These are phyloP conservation scores for Sonneratia alba DNA, from an alignment of 345 rosid genomes.

Conservation along the genomic window DNA sequence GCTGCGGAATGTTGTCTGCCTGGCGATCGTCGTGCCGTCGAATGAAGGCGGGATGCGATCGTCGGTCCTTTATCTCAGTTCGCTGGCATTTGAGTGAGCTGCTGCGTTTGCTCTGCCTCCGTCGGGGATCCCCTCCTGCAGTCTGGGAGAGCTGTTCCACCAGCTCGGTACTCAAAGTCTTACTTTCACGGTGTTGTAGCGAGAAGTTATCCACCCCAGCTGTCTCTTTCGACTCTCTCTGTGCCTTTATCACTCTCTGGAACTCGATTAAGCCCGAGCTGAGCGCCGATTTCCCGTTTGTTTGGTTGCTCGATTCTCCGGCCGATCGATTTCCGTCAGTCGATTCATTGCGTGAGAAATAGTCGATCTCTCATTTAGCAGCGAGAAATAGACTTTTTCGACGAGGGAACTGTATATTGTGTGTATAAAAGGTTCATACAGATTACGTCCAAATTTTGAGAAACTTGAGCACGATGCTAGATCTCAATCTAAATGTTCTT, in stretches of 20 bases:
- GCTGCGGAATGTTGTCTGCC: not conserved
- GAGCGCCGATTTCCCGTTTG: constrained; percentile 1
- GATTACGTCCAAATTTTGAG: not conserved
- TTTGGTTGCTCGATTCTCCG: constrained; percentile 6
- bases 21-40: too few species aligned
- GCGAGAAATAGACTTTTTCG: not conserved
- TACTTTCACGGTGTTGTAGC: too few species aligned
- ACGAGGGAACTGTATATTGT: not conserved
- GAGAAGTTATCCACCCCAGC: not conserved
- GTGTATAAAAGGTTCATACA: not conserved
- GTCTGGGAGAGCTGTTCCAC: too few species aligned
- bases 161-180: too few species aligned
- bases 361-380: constrained; percentile 14
- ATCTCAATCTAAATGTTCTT: constrained; percentile 67
- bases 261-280: not conserved
- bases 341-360: constrained; percentile 8
- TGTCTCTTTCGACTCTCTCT: too few species aligned
- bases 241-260: not conserved
- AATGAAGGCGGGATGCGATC: too few species aligned
- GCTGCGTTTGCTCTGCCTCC: too few species aligned
- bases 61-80: not conserved
- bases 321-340: constrained; percentile 15
- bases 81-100: not conserved
- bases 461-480: constrained; percentile 42
- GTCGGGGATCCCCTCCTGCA: too few species aligned